These are phyloP conservation scores for Aegilops speltoides DNA, from an alignment of 176 grass and related monocot genomes.

Conservation along the genomic window DNA sequence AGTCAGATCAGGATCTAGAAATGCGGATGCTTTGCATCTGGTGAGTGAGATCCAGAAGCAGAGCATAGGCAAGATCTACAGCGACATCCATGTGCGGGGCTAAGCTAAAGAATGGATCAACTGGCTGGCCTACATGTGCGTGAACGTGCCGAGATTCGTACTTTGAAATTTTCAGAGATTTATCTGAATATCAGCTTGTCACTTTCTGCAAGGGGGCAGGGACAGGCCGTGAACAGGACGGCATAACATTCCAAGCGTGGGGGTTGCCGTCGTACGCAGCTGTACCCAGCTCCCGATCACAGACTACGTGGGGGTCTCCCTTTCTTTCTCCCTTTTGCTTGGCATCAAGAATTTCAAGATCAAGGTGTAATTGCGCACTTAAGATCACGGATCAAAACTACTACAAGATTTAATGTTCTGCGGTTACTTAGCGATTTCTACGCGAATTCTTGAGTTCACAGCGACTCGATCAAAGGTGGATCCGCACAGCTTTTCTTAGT, in stretches of 20 bases:
- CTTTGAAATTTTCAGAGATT: background rate
- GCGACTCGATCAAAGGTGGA: background rate
- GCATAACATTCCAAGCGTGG: conserved; percentile 42
- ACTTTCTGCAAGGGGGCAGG: conserved; percentile 15
- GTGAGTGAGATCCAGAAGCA: background rate
- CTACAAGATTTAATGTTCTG: background rate
- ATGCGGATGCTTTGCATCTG: background rate
- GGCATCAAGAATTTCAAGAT: conserved; percentile 22
- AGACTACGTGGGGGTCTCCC: background rate
- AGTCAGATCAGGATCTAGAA: background rate
- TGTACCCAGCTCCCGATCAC: background rate
- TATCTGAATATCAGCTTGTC: conserved; percentile 13
- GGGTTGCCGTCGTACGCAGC: conserved; percentile 26
- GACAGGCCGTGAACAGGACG: background rate
- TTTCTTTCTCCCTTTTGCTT: background rate
- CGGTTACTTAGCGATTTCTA: background rate
- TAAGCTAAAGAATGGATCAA: conserved; percentile 25
- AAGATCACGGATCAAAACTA: background rate
- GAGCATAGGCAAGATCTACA: conserved; percentile 6
- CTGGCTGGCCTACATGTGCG: conserved; percentile 29
- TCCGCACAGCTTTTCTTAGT: background rate
- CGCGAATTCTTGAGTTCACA: background rate
- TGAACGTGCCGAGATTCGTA: conserved; percentile 36
- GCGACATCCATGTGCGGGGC: background rate
- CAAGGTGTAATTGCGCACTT: background rate